A percentile compares a stretch with the other conserved stretches of the same genome.
phyloP scores from a whole-genome alignment of 768 basidiomycete species.

The Podaxis sp. region DNA sequence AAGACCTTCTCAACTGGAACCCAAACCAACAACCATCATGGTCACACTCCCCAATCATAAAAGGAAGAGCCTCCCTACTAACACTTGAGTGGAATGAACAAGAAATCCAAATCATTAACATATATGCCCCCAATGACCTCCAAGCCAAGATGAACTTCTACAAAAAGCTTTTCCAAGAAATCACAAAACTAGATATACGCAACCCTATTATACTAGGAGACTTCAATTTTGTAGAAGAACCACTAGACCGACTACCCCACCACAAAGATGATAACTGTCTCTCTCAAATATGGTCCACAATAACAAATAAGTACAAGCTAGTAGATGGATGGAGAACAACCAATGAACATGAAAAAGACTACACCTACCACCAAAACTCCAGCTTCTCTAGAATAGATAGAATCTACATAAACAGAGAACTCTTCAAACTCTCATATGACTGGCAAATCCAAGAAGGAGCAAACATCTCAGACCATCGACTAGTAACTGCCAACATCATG shows the following conservation, averaged over 20 bases:
- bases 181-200: neutral
- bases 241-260: slow-evolving; percentile 33
- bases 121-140: slow-evolving; percentile 35
- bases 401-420: slow-evolving; percentile 28
- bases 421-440: slow-evolving; percentile 17
- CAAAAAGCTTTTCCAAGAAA: slow-evolving; percentile 12
- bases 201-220: slow-evolving; percentile 38
- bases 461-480: slow-evolving; percentile 30
- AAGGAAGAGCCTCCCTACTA: slow-evolving; percentile 24
- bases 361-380: slow-evolving; percentile 25
- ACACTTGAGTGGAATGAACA: slow-evolving; percentile 19
- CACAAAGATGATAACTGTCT: neutral
- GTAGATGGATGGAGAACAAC: slow-evolving; percentile 32
- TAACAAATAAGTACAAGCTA: slow-evolving; percentile 21
- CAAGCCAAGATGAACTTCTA: slow-evolving; percentile 27
- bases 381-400: slow-evolving; percentile 32
- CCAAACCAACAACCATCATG: neutral
- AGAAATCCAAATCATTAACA: slow-evolving; percentile 26
- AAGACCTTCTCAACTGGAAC: neutral
- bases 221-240: slow-evolving; percentile 41
- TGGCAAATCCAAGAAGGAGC: slow-evolving; percentile 26
- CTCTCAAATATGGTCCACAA: slow-evolving; percentile 15
- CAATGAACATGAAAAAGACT: slow-evolving; percentile 21
- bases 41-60: slow-evolving; percentile 19
- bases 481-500: slow-evolving; percentile 25